Evolutionary conservation across 495 filamentous ascomycete species (phyloP), one percentile per base, ranked within the genome.

Genomic region (Pseudoneurospora amorphoporcata): DNA sequence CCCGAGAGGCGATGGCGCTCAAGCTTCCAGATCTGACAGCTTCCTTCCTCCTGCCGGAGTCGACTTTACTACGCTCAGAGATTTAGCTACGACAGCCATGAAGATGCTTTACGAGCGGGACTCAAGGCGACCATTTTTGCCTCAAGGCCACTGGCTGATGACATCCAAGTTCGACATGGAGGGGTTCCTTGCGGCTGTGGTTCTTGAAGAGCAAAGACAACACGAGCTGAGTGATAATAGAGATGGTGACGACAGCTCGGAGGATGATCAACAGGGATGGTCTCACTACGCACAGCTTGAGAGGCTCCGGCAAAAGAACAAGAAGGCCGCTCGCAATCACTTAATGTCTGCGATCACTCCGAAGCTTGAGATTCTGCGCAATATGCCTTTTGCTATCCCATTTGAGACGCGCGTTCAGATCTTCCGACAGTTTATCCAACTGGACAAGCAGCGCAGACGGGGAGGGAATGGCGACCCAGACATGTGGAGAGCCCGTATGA

Each of bases 331-430:
- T 16, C 84, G 90, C 8, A 86, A 89, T 68, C 89, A 91, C 72
- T 85, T 92, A 61, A 82, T 95, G 16, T 91, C 93, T 32, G 84
- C 89, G 32, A 89, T 96, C 41, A 92, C 91, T 2, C 94, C 96
- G 2, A 88, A 93, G 73, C 84, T 97, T 9, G 94, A 98, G 81
- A 92, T 99, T 16, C 82, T 99, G 39, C 90, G 93, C 68, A 94
- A 98, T 77, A 95, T 99, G 91, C 96, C 95, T 0, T 99, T 98
- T 77, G 92, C 95, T 75, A 96, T 98, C 70, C 95, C 95, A 0
- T 99, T 99, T 73, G 85, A 90, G 8, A 96, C 93, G 3, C 87
- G 95, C 43, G 95, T 99, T 9, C 90, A 96, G 76, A 95, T 98
- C 38, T 99, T 98, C 79, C 88, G 95, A 35, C 87, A 97, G 79